Evolutionary conservation across 2,329 filamentous ascomycete species (phyloP), one percentile per base, ranked within the genome.

Genomic region (Monilinia fructicola): DNA sequence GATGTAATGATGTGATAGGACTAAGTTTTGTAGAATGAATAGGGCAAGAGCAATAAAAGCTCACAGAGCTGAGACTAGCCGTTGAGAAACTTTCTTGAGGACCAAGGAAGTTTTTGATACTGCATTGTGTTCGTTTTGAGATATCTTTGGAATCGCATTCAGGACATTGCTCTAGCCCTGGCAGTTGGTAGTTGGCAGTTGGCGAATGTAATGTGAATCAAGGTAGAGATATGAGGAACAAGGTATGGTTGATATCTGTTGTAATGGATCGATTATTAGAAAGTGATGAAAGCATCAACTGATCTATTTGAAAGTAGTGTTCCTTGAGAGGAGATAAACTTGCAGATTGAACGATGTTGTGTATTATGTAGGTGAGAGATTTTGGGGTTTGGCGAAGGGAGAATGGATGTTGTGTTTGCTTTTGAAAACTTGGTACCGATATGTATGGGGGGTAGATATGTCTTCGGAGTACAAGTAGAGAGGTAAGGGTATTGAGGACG

Each of bases 21-120:
- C 46, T 35, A 21, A 23, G 28, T 16, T 31, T 23, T 16, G 64
- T n/a, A 35, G 50, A 56, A 66, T 54, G 63, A 65, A 62, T 46
- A 46, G 59, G 69, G 68, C 60, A 69, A 67, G 65, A 70, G 69
- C 68, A 70, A 63, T 61, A 44, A 56, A 67, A 55, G 69, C 70
- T 68, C 66, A 26, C 26, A 16, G 50, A 52, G 50, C 18, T 66
- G 21, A 61, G 12, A 71, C 71, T 75, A 76, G 74, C 74, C 71
- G 70, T 75, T 73, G 54, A 75, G 73, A 68, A 75, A 74, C 71
- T 75, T 75, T 73, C 72, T 71, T 68, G 70, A 70, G 71, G 71
- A 70, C 68, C 70, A 70, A 67, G 69, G 58, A 64, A 73, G 60
- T 71, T 71, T 68, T 64, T 72, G 69, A 74, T 73, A 68, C 74